Evolutionary conservation across 345 rosid genomes (phyloP).

Genomic region (Populus euphratica): DNA sequence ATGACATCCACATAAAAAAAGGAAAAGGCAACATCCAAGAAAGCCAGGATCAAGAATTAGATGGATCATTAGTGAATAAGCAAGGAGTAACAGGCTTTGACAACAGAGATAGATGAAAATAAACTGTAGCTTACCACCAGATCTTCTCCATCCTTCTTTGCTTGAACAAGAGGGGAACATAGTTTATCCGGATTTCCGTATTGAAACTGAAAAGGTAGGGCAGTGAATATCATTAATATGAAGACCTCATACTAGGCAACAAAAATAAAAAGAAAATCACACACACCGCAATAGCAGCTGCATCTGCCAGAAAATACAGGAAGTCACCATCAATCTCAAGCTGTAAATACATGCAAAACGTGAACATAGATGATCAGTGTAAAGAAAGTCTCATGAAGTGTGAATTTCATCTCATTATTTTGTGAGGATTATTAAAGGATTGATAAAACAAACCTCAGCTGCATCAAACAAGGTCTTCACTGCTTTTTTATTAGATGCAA

Average conservation of each 20-base stretch:
- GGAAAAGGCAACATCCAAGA: no score
- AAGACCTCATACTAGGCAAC: slow-evolving; percentile 3
- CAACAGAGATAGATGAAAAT: not conserved
- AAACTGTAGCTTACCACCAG: slow-evolving; percentile 56
- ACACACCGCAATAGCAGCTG: slow-evolving; percentile 66
- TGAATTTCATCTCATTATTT: not conserved
- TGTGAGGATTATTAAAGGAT: not conserved
- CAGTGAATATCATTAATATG: not conserved
- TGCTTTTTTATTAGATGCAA: slow-evolving; percentile 55
- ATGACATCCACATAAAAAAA: not conserved
- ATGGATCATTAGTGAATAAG: not conserved
- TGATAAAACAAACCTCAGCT: slow-evolving; percentile 53
- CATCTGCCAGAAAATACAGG: slow-evolving; percentile 86
- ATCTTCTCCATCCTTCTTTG: slow-evolving; percentile 67
- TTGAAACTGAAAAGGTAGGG: slow-evolving; percentile 56
- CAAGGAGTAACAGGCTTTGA: not conserved
- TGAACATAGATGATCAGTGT: slow-evolving; percentile 6
- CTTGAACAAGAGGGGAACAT: slow-evolving; percentile 76
- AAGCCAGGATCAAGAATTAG: not conserved
- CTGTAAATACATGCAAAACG: slow-evolving; percentile 21
- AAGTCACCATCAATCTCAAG: slow-evolving; percentile 86
- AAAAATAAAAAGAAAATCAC: slow-evolving; percentile 8
- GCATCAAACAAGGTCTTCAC: slow-evolving; percentile 67
- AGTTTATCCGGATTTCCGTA: slow-evolving; percentile 84
- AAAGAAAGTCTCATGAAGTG: not conserved